Base-by-base conservation (phyloP, 2,329 filamentous ascomycete species). In the Pseudohalonectria lignicola region DNA sequence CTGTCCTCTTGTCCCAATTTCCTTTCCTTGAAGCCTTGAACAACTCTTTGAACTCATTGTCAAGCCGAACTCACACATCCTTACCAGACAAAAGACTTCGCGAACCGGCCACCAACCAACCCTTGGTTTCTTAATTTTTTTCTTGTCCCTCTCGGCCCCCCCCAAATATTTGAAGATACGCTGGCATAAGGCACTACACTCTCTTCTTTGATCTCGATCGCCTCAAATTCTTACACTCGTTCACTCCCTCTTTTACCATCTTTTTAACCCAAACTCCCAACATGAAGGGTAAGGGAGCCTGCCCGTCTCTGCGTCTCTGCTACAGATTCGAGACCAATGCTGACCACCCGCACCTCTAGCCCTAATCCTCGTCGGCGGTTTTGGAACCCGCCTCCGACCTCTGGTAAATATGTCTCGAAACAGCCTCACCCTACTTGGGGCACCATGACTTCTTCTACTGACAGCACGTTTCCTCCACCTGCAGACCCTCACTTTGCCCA, bases 281-380 rank as follows among this genome's bases (percentile, higher is more conserved):
- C 19, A 65, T 64, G 61, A 65, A 63, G 58, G 62, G 62, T 64
- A 59, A 41, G 59, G 45, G 36, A 16, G 9, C 39, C 19, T 19
- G 31, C 3, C 3, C 36, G 31, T 28, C 21, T n/a, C 29, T 39
- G 20, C 35, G 37, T 31, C 21, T 10, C 39, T 30, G 30, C 30
- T 39, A 15, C 28, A 19, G 12, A 26, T 12, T 8, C 23, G 12
- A 26, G 8, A 26, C 23, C 23, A 7, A 34, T 41, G 40, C 49
- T 58, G 39, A 52, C 45, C 28, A 39, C 31, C 25, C 33, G 35
- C 32, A 39, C 26, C 13, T 49, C 44, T 57, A 95, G 87, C 88
- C 69, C 82, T 95, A 60, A 95, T 94, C 82, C 88, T 96, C 60
- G 92, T 96, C 66, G 92, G 92, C 69, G 92, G 90, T 64, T 98